A percentile compares a stretch with the other conserved stretches of the same genome.
Evolutionary conservation across 1,139 yeast genomes (phyloP).

Genomic region (Sugiyamaella paludigena): DNA sequence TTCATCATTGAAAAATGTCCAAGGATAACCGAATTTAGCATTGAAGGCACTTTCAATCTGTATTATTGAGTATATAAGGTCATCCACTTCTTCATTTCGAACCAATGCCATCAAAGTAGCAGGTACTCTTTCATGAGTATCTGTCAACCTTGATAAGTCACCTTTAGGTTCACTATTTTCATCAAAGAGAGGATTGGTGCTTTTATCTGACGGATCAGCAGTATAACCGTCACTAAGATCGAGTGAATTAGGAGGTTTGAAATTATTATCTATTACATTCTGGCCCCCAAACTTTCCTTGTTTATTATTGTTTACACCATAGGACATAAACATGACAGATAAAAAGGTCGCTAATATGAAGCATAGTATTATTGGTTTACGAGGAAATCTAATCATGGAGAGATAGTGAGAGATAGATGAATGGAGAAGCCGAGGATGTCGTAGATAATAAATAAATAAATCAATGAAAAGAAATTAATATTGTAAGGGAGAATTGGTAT

Average conservation of each 20-base stretch:
- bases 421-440: too few relatives aligned
- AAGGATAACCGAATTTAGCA: slow-evolving; percentile 68
- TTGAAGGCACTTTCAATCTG: slow-evolving; percentile 67
- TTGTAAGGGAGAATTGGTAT: too few relatives aligned
- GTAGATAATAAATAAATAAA: too few relatives aligned
- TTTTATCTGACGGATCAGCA: slow-evolving; percentile 1
- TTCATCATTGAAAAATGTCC: slow-evolving; percentile 72
- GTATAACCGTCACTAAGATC: slow-evolving; percentile 12
- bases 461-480: too few relatives aligned
- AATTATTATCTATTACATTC: slow-evolving; percentile 4
- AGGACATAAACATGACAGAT: too few relatives aligned
- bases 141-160: slow-evolving; percentile 4
- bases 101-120: slow-evolving; percentile 76
- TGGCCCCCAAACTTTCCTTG: not conserved
- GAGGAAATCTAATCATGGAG: too few relatives aligned
- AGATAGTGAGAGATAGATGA: too few relatives aligned
- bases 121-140: slow-evolving; percentile 44
- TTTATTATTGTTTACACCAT: too few relatives aligned
- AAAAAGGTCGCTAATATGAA: too few relatives aligned
- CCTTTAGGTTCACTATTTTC: slow-evolving; percentile 13
- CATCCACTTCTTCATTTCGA: slow-evolving; percentile 56
- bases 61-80: slow-evolving; percentile 51
- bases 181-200: slow-evolving; percentile 13
- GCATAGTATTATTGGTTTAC: too few relatives aligned
- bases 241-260: slow-evolving; percentile 2